Evolutionary conservation across 495 filamentous ascomycete species (phyloP), one percentile per base, ranked within the genome.

Genomic region (Hyphodiscus hymeniophilus): DNA sequence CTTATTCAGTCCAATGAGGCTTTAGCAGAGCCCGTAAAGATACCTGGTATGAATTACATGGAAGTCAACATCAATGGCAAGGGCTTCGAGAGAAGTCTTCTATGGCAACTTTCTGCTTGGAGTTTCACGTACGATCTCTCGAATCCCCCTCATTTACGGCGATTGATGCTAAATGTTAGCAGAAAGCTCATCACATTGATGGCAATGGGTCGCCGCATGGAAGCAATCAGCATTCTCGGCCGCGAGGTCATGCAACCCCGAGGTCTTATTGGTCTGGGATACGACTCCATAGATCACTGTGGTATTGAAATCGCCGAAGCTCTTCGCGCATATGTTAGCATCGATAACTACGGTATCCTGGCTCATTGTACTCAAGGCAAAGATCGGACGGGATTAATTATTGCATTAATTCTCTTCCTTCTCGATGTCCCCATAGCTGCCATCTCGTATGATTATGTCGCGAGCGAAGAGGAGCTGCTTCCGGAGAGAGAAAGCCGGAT

Each of bases 311-410:
- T 95, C 16, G 71, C 68, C 6, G 59, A 75, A 54, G 70, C 70
- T 17, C 33, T 53, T 28, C 23, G 35, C 7, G 38, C 54, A 32
- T 48, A 30, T 24, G 30, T 44, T 77, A 11, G 4, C 2, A 4
- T 30, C 22, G 6, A 28, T 1, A 43, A 30, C 12, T 43, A 43
- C 15, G 23, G 86, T 0, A 50, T 79, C 4, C 59, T 91, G 2
- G 59, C 90, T 4, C 88, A 92, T 67, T 94, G 89, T 65, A 89
- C 87, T 3, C 85, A 92, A 59, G 89, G 89, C 30, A 95, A 95
- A 57, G 89, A 94, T 59, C 76, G 87, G 0, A 92, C 88, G 0
- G 89, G 89, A 0, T 66, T 92, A 2, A 67, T 85, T 18, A 63
- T 87, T n/a, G 63, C 81, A 10, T 67, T 94, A 16, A 55, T 75